phyloP scores from a whole-genome alignment of 495 filamentous ascomycete genomes.

The Venustampulla echinocandica region DNA sequence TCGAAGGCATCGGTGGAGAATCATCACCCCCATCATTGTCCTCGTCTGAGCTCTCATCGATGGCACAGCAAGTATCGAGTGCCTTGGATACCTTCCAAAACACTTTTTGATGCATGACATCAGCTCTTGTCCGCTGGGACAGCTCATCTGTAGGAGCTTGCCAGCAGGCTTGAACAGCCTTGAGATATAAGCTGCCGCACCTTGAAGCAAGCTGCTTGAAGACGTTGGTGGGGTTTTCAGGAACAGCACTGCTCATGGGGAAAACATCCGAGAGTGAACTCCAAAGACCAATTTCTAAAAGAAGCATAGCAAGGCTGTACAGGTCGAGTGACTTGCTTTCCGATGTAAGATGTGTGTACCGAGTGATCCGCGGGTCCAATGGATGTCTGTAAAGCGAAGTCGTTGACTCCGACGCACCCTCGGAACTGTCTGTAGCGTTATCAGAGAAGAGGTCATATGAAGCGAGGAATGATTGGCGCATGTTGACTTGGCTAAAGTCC shows the following conservation, averaged over 20 bases:
- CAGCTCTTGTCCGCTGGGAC: slow-evolving; percentile 21
- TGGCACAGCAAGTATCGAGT: slow-evolving; percentile 31
- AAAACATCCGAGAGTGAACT: slow-evolving; percentile 57
- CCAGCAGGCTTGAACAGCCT: slow-evolving; percentile 72
- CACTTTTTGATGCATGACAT: slow-evolving; percentile 31
- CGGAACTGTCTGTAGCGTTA: slow-evolving; percentile 37
- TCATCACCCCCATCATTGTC: slow-evolving; percentile 17
- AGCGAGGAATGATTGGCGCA: slow-evolving; percentile 67
- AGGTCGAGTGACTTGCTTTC: slow-evolving; percentile 64
- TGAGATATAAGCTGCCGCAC: slow-evolving; percentile 70
- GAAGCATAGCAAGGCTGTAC: slow-evolving; percentile 73
- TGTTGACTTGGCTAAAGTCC: slow-evolving; percentile 45
- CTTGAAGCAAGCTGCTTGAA: slow-evolving; percentile 57
- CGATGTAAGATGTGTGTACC: slow-evolving; percentile 37
- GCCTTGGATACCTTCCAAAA: slow-evolving; percentile 35
- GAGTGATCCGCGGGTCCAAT: slow-evolving; percentile 53
- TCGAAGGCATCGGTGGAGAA: slow-evolving; percentile 11
- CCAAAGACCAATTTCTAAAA: slow-evolving; percentile 87
- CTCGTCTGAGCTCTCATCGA: slow-evolving; percentile 27
- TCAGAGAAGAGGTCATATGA: slow-evolving; percentile 79
- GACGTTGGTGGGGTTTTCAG: slow-evolving; percentile 20
- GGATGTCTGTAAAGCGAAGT: slow-evolving; percentile 65
- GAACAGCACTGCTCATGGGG: slow-evolving; percentile 27
- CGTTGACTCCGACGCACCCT: not conserved
- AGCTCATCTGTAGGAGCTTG: slow-evolving; percentile 62